Conservation (phyloP, 345 rosid species). For the Mallotus nudiflorus region DNA sequence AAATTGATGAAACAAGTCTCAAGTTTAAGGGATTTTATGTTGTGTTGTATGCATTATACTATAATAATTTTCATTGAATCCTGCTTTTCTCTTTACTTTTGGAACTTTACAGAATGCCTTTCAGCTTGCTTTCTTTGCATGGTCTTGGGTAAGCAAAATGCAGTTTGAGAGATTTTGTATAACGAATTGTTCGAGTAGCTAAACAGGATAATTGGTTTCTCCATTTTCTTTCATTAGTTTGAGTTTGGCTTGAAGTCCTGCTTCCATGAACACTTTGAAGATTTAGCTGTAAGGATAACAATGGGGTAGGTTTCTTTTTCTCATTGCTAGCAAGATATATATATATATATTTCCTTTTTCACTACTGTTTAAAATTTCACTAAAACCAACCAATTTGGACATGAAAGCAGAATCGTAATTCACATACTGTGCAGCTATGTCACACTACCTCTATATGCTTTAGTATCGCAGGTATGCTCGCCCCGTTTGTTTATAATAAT, state of each 20-base stretch:
- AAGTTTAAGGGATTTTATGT: no score
- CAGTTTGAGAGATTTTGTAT: not conserved
- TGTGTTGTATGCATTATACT: no score
- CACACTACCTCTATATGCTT: constrained; percentile 31
- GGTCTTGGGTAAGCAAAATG: constrained; percentile 25
- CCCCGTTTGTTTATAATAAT: not conserved
- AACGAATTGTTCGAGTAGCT: not conserved
- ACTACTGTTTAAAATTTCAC: not conserved
- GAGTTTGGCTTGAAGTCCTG: constrained; percentile 23
- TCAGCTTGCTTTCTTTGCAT: constrained; percentile 30
- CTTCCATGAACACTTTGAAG: constrained; percentile 27
- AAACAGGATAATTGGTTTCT: no score
- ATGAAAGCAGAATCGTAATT: constrained; percentile 17
- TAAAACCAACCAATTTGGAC: not conserved
- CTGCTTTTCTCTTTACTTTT: not conserved
- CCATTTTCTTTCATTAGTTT: no score
- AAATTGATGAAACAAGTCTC: no score
- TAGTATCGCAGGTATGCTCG: constrained; percentile 20
- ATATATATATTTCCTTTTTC: no score
- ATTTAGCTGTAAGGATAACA: constrained; percentile 22
- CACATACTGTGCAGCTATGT: constrained; percentile 33
- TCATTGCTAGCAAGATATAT: no score
- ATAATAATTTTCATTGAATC: no score
- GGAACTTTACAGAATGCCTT: constrained; percentile 26
- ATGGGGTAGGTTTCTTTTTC: constrained; percentile 22